Conservation (phyloP, 345 rosid genomes). For the Eucalyptus microcorys region DNA sequence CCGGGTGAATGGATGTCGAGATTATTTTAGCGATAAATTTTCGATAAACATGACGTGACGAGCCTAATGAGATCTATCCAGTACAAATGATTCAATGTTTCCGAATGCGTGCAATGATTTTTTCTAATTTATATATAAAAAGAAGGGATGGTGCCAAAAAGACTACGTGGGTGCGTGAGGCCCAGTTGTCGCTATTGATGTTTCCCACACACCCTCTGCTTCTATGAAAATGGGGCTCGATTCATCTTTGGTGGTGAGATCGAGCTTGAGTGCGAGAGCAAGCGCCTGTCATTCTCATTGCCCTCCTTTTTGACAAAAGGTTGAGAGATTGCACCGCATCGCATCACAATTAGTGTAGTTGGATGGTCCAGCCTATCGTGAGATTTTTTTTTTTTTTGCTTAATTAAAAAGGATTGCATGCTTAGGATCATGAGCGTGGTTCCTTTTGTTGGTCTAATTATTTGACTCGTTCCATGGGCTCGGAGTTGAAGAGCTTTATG, state of each 20-base stretch:
- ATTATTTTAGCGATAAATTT: not conserved
- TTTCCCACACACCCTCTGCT: conserved; percentile 4
- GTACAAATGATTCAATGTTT: not conserved
- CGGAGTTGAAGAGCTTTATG: not conserved
- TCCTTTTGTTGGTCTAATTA: not conserved
- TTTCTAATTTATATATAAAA: not conserved
- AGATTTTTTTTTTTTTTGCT: not conserved
- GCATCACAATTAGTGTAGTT: not conserved
- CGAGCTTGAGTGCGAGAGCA: not conserved
- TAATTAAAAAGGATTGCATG: not conserved
- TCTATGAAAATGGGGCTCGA: not conserved
- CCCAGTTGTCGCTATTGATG: conserved; percentile 31
- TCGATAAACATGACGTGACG: not conserved
- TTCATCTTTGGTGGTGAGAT: not conserved
- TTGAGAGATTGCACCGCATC: not conserved
- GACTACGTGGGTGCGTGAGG: conserved; percentile 8
- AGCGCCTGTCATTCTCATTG: not conserved
- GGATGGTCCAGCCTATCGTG: not conserved
- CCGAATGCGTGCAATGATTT: not conserved
- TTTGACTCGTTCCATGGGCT: not conserved
- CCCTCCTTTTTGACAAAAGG: not conserved
- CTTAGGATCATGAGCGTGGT: not conserved
- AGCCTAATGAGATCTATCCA: not conserved
- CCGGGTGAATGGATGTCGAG: not conserved
- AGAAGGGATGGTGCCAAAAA: not conserved